Evolutionary conservation across 768 basidiomycete genomes (phyloP), one percentile per base, ranked within the genome.

Genomic region (Calocybe indica): DNA sequence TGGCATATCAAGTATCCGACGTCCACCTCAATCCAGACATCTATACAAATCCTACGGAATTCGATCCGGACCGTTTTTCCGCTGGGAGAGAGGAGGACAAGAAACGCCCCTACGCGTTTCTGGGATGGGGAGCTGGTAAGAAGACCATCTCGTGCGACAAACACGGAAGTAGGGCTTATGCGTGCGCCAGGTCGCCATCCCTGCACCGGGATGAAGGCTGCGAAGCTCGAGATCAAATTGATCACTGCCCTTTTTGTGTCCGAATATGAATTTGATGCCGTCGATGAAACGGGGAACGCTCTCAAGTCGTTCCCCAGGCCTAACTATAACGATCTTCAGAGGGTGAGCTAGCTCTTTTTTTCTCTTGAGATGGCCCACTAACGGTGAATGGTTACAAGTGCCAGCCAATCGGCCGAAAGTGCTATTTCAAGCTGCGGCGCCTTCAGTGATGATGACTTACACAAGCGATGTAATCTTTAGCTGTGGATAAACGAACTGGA

Each of bases 41-140:
- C n/a, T 71, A 72, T 49, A 42, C 61, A 4, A 51, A 66, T 37
- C 69, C 69, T 1, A 30, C 48, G 13, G 51, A 51, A 14, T 71
- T 66, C 40, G 67, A 69, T 53, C 70, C 69, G 2, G 55, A 46
- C 2, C 51, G 70, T 40, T 69, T 58, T 43, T 45, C 48, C 4
- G 47, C 55, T 14, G 62, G 60, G 5, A 47, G 62, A 13, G 62
- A 66, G 37, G 68, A 71, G 30, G 67, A 67, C 45, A 63, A 59
- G 53, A 63, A 61, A 15, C 61, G 50, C 9, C 43, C 56, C 1
- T 65, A 64, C 35, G 55, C 59, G 5, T 73, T 53, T 47, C 45
- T 72, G 8, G 71, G 64, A 3, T 72, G 70, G 69, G 71, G 70
- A 14, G 67, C 60, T 37, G 71, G 69, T 67, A 43, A 46, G 60